Evolutionary conservation across 116 monocot species (phyloP), one percentile per base, ranked within the genome.

Genomic region (Trichopus zeylanicus): DNA sequence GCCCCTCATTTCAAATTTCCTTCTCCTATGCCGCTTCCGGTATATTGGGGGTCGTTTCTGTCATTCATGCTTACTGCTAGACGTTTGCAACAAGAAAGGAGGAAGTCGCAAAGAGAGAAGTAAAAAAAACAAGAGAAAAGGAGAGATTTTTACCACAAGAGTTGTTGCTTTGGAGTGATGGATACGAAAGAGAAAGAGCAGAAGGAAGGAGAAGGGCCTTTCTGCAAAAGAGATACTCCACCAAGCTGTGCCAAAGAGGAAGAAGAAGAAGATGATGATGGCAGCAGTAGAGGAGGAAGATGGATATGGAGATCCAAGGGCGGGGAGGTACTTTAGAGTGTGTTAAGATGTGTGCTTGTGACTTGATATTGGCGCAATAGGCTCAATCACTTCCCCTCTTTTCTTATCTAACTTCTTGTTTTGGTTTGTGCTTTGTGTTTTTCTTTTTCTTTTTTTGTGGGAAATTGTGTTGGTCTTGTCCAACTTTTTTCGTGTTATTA

Each of bases 361-460:
- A 9, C 21, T 24, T 24, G 66, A 66, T 66, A 66, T 66, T 66
- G 66, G 66, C 66, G 27, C 15, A 46, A 29, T 56, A 56, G 66
- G 66, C 66, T 66, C 66, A 66, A 66, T 66, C 66, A 66, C 66
- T 55, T 60, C 49, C 46, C 48, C 61, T 61, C 27, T 53, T 15
- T 29, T n/a, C 8, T 22, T 9, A 15, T 49, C 4, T 31, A 7
- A 51, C 32, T 51, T 22, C 15, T 19, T 25, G 28, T 62, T 27
- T 49, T 18, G 7, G 30, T 19, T 62, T 47, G 5, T 48, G 48
- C 29, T 48, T 12, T 31, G 15, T 20, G 29, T 23, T 30, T 19
- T 31, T 62, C 7, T 62, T 51, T 30, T 33, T 18, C 29, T 31
- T 63, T 15, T 63, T 63, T 49, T 32, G 10, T 51, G 27, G 3